These are phyloP conservation scores for Fusarium temperatum DNA, from an alignment of 2,329 filamentous ascomycete species.

Conservation along the genomic window DNA sequence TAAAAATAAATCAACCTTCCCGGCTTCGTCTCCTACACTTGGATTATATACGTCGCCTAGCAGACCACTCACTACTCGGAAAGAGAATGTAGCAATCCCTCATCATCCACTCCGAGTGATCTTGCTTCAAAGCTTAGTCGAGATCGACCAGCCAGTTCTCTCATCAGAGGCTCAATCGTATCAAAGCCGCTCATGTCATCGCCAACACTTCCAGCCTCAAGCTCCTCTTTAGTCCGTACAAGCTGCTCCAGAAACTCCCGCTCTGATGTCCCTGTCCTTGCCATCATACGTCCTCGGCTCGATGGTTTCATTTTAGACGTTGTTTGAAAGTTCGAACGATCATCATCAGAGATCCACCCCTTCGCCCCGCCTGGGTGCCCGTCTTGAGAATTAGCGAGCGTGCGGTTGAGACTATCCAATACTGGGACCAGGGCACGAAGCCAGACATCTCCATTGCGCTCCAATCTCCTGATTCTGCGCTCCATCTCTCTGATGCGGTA, in stretches of 20 bases:
- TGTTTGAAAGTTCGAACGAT: constrained; percentile 22
- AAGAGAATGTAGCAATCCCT: constrained; percentile 25
- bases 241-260: constrained; percentile 45
- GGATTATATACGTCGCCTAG: not conserved
- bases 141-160: constrained; percentile 51
- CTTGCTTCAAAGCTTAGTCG: constrained; percentile 40
- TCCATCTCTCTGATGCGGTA: constrained; percentile 58
- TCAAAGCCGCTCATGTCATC: constrained; percentile 50
- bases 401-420: constrained; percentile 55
- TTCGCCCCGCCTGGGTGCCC: constrained; percentile 26
- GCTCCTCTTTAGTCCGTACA: constrained; percentile 38
- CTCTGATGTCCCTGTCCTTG: constrained; percentile 42
- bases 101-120: constrained; percentile 40
- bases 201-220: constrained; percentile 38
- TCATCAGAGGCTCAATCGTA: constrained; percentile 56
- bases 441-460: constrained; percentile 58
- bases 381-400: constrained; percentile 40
- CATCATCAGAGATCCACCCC: constrained; percentile 48
- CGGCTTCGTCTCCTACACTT: not conserved
- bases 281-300: constrained; percentile 35
- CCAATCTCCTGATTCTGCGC: constrained; percentile 55
- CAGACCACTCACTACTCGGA: constrained; percentile 3
- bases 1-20: not conserved
- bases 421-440: constrained; percentile 56
- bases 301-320: constrained; percentile 17